Percentiles rank a stretch among this genome's conserved stretches.
Evolutionary conservation across 106 monocot species (phyloP).

Genomic region (Dendrobium catenatum): DNA sequence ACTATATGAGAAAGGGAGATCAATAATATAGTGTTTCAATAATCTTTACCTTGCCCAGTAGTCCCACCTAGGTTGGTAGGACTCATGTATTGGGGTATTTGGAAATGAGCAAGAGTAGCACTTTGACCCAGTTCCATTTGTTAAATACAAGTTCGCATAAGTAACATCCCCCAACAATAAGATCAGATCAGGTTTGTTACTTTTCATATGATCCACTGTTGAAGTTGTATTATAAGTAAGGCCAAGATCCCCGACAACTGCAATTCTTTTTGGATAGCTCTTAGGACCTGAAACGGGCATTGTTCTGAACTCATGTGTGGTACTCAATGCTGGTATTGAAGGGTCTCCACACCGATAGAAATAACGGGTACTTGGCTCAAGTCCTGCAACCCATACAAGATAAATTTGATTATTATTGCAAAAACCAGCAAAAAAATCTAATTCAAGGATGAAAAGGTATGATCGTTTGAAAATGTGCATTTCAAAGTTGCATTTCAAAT

Average conservation of each 20-base stretch:
- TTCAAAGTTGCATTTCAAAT: not conserved
- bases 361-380: constrained; percentile 51
- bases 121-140: constrained; percentile 79
- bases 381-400: constrained; percentile 30
- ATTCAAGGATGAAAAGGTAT: not conserved
- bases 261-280: constrained; percentile 64
- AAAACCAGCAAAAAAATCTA: not conserved
- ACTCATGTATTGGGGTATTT: constrained; percentile 79
- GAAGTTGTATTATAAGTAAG: constrained; percentile 86
- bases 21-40: not conserved
- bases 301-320: constrained; percentile 46
- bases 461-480: not conserved
- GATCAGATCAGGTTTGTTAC: constrained; percentile 71
- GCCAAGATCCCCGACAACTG: constrained; percentile 76
- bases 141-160: constrained; percentile 84
- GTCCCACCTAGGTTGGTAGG: constrained; percentile 92
- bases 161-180: constrained; percentile 75
- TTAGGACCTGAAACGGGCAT: constrained; percentile 57
- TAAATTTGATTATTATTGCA: constrained; percentile 3
- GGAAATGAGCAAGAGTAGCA: constrained; percentile 82
- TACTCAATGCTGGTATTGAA: constrained; percentile 55
- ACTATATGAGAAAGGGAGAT: not conserved
- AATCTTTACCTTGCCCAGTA: constrained; percentile 76
- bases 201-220: constrained; percentile 62
- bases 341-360: constrained; percentile 87